Evolutionary conservation across 352 stramenopile species (phyloP).

Genomic region (Phytophthora megakarya): DNA sequence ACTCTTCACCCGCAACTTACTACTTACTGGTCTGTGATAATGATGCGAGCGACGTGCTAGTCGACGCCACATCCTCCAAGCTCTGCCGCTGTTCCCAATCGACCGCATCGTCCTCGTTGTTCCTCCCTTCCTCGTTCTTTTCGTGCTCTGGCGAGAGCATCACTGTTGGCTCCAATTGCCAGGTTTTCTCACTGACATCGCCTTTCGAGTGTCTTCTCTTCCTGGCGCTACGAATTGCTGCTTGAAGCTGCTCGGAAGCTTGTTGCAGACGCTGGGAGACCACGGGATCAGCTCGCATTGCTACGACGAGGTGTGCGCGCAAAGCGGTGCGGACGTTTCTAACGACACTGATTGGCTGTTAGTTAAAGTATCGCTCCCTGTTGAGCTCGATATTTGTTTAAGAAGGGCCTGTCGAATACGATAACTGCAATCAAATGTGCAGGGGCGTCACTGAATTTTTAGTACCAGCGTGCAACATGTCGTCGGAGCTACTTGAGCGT

Average conservation of each 20-base stretch:
- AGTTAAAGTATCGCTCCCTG: too few species aligned
- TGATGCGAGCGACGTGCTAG: conserved; percentile 23
- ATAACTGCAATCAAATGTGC: conserved; percentile 7
- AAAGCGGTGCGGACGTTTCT: conserved; percentile 14
- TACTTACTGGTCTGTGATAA: conserved; percentile 26
- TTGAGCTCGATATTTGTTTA: too few species aligned
- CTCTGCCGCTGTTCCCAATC: conserved; percentile 9
- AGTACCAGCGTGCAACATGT: conserved; percentile 38
- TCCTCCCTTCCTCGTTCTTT: not conserved
- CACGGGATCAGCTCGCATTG: conserved; percentile 26
- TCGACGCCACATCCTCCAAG: conserved; percentile 2
- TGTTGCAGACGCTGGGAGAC: conserved; percentile 48
- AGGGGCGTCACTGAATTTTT: conserved; percentile 2
- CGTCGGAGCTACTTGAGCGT: conserved; percentile 74
- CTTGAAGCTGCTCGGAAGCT: conserved; percentile 57
- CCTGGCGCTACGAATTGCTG: conserved; percentile 48
- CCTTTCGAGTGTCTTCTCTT: conserved; percentile 9
- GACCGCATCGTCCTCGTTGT: not conserved
- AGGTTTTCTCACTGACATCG: conserved; percentile 10
- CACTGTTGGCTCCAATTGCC: conserved; percentile 26
- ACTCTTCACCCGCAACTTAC: not conserved
- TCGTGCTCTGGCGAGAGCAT: conserved; percentile 12
- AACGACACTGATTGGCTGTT: conserved; percentile 28
- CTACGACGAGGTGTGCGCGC: not conserved
- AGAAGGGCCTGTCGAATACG: conserved; percentile 8